Base-by-base conservation (phyloP, 129 eudicot species). In the Tagetes patula region DNA sequence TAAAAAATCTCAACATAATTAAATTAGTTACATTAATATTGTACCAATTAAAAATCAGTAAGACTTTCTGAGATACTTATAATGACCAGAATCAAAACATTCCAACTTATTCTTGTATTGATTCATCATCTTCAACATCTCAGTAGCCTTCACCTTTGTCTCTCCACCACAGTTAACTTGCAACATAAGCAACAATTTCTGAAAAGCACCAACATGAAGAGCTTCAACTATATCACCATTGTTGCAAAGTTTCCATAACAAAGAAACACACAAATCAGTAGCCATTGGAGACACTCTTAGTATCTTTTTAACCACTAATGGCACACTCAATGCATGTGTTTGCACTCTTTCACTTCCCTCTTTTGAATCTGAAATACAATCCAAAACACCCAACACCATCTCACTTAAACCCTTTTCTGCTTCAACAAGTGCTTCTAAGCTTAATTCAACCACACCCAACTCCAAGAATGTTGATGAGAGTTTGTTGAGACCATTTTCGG, bases 51-150 rank as follows among this genome's bases (percentile, higher is more conserved):
- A 70, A 36, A 50, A 43, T 82, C 82, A 82, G 30, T 77, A 82
- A 11, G 90, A 59, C 63, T 84, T 84, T 64, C 86, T 87, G 54
- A 93, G 80, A 73, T 86, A 77, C 91, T 82, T 94, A 73, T 90
- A 87, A 58, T 85, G 84, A 67, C 78, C 78, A 30, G 96, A 85
- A 81, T 84, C 97, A 78, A 85, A 83, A 81, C 99, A 95, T 50
- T 86, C 91, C 45, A 87, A 36, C 76, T 74, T 86, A 70, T 78
- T 82, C 70, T 81, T 87, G 66, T 77, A 76, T 65, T 82, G 63
- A 83, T 91, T 95, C 97, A 95, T 83, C 83, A 82, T 10, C 77
- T 91, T 95, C 79, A 95, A 64, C 80, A 95, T 79, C 78, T 91
- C 93, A 59, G 94, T 95, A 33, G 84, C 94, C 75, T 83, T 86